A percentile compares a stretch with the other conserved stretches of the same genome.
These are phyloP conservation scores for Nannochloris sp. DNA, from an alignment of 139 green algal genomes.

Conservation along the genomic window DNA sequence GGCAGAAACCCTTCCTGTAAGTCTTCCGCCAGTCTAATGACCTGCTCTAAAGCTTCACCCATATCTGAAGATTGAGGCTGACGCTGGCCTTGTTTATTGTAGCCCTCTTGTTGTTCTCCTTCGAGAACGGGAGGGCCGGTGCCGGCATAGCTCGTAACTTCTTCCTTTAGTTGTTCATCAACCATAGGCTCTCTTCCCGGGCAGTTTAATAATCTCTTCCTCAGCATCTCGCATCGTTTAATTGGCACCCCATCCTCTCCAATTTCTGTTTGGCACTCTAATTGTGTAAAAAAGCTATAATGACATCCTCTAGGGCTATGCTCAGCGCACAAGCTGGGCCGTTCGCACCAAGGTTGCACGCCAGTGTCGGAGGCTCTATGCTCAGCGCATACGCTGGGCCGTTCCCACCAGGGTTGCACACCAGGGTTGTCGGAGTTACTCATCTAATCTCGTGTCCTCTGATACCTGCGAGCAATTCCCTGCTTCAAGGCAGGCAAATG, in stretches of 20 bases:
- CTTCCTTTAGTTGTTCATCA: slow-evolving; percentile 6
- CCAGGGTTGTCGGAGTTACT: no score
- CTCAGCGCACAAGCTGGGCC: neutral
- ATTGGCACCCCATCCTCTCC: slow-evolving; percentile 7
- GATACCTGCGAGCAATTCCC: no score
- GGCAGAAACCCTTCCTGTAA: slow-evolving; percentile 18
- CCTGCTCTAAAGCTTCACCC: slow-evolving; percentile 13
- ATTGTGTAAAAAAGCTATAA: neutral
- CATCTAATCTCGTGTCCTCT: no score
- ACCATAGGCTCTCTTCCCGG: slow-evolving; percentile 7
- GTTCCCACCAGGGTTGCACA: slow-evolving; percentile 14
- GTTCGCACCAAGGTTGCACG: slow-evolving; percentile 14
- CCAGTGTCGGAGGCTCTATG: no score
- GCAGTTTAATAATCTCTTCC: slow-evolving; percentile 11
- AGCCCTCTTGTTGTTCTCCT: neutral
- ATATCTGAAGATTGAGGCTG: neutral
- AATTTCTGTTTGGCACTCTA: slow-evolving; percentile 11
- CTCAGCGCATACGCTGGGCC: neutral
- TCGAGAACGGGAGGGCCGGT: neutral
- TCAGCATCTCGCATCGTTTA: slow-evolving; percentile 19
- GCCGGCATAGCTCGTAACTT: no score
- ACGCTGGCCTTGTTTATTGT: neutral
- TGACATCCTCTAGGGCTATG: neutral
- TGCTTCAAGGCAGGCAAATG: no score
- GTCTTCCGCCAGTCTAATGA: slow-evolving; percentile 22